Evolutionary conservation across 2,329 filamentous ascomycete genomes (phyloP).

Genomic region (Dactylellina cionopaga): DNA sequence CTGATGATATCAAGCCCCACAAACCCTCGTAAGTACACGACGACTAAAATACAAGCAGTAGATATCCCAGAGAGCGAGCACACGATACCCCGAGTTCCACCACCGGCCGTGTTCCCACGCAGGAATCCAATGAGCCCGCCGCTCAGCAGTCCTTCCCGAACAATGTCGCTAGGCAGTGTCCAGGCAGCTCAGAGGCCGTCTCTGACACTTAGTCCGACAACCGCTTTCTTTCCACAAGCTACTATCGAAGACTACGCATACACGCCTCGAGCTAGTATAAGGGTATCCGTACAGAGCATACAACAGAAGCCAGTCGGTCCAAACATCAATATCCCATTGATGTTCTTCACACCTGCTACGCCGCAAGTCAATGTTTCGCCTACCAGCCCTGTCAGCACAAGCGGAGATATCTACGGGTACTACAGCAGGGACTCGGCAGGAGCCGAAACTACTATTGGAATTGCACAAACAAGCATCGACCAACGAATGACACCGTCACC

Average conservation of each 20-base stretch:
- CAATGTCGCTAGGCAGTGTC: conserved; percentile 41
- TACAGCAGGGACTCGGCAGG: conserved; percentile 27
- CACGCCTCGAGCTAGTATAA: conserved; percentile 28
- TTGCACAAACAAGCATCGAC: conserved; percentile 43
- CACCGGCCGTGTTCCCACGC: conserved; percentile 45
- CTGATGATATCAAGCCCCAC: conserved; percentile 51
- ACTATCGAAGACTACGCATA: conserved; percentile 32
- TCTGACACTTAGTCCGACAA: conserved; percentile 37
- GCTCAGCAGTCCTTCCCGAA: conserved; percentile 22
- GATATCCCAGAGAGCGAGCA: conserved; percentile 49
- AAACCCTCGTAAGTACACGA: conserved; percentile 51
- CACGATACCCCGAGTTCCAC: conserved; percentile 42
- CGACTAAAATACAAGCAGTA: conserved; percentile 52
- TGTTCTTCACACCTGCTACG: conserved; percentile 53
- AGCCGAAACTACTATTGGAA: conserved; percentile 31
- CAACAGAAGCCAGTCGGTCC: conserved; percentile 31
- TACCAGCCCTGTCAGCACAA: conserved; percentile 36
- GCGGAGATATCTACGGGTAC: conserved; percentile 44
- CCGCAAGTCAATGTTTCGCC: conserved; percentile 50
- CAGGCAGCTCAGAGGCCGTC: conserved; percentile 37
- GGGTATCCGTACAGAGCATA: conserved; percentile 45
- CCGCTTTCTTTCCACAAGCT: conserved; percentile 40
- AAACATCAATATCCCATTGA: conserved; percentile 48
- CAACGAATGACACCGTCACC: conserved; percentile 28
- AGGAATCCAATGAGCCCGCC: conserved; percentile 44